Conservation (phyloP, 108 stramenopile species). For the Seminavis robusta region DNA sequence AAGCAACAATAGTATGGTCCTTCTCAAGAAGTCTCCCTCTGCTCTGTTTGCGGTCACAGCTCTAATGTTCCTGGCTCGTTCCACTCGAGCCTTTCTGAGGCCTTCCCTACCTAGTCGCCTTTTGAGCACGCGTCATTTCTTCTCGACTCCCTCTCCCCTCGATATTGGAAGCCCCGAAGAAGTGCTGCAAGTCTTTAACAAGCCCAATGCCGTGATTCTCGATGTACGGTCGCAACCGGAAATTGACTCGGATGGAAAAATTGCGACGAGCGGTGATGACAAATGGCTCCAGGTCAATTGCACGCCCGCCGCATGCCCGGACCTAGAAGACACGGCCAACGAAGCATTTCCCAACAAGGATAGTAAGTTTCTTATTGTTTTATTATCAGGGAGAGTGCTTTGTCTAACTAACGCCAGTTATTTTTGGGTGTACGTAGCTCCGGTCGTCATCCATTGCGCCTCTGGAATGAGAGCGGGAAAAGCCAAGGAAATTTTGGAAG, state of each 20-base stretch:
- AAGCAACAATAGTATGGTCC: too few relatives aligned
- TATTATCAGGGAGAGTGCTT: background rate
- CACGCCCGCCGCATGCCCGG: background rate
- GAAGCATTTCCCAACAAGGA: background rate
- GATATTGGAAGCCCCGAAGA: too few relatives aligned
- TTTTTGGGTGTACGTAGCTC: conserved; percentile 18
- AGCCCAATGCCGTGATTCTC: conserved; percentile 1
- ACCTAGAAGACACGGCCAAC: background rate
- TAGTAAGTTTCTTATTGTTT: background rate
- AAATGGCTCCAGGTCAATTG: background rate
- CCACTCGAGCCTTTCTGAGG: too few relatives aligned
- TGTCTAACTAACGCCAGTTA: too few relatives aligned
- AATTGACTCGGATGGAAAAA: conserved; percentile 2
- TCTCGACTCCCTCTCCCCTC: too few relatives aligned
- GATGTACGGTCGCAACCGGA: conserved; percentile 5
- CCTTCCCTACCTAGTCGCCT: too few relatives aligned
- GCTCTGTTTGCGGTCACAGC: too few relatives aligned
- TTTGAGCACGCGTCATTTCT: too few relatives aligned
- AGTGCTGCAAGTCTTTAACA: too few relatives aligned
- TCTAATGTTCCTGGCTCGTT: too few relatives aligned
- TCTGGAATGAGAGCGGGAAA: conserved; percentile 51
- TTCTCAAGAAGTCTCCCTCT: too few relatives aligned
- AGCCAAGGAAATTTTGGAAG: conserved; percentile 47
- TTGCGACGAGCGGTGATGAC: background rate
- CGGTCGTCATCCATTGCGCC: conserved; percentile 47